These are phyloP conservation scores for Dryas integrifolia DNA, from an alignment of 331 rosid genomes.

Conservation along the genomic window DNA sequence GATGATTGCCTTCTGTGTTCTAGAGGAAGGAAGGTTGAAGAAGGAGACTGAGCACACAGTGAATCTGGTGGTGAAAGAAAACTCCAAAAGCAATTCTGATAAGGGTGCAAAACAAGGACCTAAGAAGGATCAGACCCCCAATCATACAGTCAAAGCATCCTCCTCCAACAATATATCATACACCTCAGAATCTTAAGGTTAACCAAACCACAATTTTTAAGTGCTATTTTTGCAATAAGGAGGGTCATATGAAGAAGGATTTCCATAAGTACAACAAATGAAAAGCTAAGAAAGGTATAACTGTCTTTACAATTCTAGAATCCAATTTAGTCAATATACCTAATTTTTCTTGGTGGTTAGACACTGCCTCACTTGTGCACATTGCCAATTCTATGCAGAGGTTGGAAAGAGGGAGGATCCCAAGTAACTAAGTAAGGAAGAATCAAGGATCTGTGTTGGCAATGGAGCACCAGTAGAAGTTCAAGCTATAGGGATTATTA, in stretches of 20 bases:
- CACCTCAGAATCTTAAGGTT: no score
- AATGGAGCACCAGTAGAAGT: background rate
- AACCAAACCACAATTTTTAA: no score
- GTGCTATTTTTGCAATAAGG: no score
- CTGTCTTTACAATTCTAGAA: background rate
- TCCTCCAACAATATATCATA: no score
- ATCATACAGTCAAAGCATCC: no score
- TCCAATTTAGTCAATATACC: background rate
- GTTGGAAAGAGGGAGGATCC: background rate
- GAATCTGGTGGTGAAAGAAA: background rate
- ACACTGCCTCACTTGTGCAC: background rate
- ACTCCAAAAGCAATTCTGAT: no score
- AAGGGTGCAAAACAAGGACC: no score
- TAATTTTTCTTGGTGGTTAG: background rate
- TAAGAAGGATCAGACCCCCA: no score
- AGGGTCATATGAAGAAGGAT: no score
- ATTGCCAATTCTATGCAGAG: background rate
- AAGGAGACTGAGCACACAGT: background rate
- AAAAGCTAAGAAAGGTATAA: background rate
- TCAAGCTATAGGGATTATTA: background rate
- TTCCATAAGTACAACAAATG: no score
- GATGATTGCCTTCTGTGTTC: background rate
- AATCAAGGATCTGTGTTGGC: background rate
- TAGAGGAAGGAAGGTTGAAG: background rate
- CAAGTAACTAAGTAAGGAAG: background rate